Conservation (phyloP, 2,329 filamentous ascomycete genomes). For the Colletotrichum sp. region DNA sequence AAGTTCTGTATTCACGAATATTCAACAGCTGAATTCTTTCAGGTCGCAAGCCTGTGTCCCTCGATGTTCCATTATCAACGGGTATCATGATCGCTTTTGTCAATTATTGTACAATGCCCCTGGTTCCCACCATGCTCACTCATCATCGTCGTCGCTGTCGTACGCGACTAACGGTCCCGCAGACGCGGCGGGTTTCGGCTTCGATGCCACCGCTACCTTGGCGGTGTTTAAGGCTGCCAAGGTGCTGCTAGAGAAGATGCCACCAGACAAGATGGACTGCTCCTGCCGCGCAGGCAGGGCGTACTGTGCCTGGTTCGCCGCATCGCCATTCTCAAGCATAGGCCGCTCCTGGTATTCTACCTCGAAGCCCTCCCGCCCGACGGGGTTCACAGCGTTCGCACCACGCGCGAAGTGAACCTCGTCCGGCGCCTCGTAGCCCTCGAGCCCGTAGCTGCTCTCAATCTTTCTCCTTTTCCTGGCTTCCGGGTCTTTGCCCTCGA, state of each 20-base stretch:
- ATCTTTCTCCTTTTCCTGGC: slow-evolving; percentile 88
- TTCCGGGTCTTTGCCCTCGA: slow-evolving; percentile 89
- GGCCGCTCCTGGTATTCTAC: slow-evolving; percentile 66
- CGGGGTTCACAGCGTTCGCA: slow-evolving; percentile 67
- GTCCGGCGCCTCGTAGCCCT: slow-evolving; percentile 93
- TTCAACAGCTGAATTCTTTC: slow-evolving; percentile 72
- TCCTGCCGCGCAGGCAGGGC: slow-evolving; percentile 30
- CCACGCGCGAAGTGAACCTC: slow-evolving; percentile 91
- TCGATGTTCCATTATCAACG: slow-evolving; percentile 19
- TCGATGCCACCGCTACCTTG: slow-evolving; percentile 59
- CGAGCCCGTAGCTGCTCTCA: slow-evolving; percentile 85
- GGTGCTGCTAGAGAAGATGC: slow-evolving; percentile 84
- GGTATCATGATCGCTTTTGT: slow-evolving; percentile 19
- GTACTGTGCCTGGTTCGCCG: slow-evolving; percentile 38
- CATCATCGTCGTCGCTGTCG: slow-evolving; percentile 79
- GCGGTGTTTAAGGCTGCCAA: slow-evolving; percentile 75
- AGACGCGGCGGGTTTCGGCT: slow-evolving; percentile 55
- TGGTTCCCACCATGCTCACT: slow-evolving; percentile 28
- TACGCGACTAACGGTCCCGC: slow-evolving; percentile 85
- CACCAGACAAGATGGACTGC: slow-evolving; percentile 47
- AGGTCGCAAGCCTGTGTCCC: slow-evolving; percentile 4
- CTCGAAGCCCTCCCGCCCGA: slow-evolving; percentile 64
- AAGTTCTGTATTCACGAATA: slow-evolving; percentile 83
- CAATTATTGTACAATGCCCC: slow-evolving; percentile 74
- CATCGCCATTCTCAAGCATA: slow-evolving; percentile 59